These are phyloP conservation scores for Gentiana macrophylla DNA, from an alignment of 257 asterid genomes.

Conservation along the genomic window DNA sequence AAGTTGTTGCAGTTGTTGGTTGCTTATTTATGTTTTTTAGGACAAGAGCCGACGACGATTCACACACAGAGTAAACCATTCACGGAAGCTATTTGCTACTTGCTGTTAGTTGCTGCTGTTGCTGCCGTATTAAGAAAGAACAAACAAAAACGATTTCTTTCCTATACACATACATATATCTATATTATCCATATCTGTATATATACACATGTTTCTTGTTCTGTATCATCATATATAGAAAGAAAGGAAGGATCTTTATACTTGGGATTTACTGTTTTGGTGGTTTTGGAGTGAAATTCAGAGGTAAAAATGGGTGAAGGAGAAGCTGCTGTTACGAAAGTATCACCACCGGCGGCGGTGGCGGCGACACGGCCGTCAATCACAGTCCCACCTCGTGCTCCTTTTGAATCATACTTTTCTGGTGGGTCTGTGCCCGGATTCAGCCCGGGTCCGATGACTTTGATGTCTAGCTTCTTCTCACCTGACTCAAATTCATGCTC, in stretches of 20 bases:
- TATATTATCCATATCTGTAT: background rate
- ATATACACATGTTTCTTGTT: background rate
- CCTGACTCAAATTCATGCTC: constrained; percentile 45
- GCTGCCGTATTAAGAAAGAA: no score
- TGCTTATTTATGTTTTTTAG: no score
- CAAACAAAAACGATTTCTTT: no score
- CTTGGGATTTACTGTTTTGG: background rate
- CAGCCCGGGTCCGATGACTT: constrained; percentile 36
- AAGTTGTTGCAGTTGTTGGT: no score
- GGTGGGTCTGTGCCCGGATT: constrained; percentile 23
- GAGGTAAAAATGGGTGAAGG: constrained; percentile 6
- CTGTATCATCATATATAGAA: no score
- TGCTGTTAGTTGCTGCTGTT: no score
- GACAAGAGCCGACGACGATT: no score
- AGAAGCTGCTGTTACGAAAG: constrained; percentile 5
- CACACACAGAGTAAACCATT: no score
- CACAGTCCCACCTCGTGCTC: constrained; percentile 24
- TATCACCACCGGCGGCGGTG: background rate
- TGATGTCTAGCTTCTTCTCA: constrained; percentile 43
- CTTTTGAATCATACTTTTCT: constrained; percentile 19
- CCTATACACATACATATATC: background rate
- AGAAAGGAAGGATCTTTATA: no score
- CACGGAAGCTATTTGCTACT: no score
- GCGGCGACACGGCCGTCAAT: constrained; percentile 7
- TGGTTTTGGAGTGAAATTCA: background rate